Evolutionary conservation across 768 basidiomycete genomes (phyloP).

Genomic region (Trametes gibbosa): DNA sequence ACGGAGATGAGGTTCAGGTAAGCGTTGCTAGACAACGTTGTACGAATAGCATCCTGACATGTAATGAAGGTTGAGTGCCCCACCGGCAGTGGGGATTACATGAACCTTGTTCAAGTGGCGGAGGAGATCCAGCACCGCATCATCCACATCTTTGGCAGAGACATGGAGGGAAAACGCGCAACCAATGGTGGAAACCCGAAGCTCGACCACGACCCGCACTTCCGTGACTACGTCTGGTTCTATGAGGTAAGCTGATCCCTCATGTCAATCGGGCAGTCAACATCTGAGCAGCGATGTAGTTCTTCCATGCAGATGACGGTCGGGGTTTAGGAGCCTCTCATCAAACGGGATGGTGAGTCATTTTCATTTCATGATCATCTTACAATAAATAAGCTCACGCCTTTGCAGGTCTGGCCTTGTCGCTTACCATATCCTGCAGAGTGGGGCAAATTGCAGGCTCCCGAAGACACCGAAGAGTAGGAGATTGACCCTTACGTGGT

Average conservation of each 20-base stretch:
- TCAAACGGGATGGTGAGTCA: conserved; percentile 89
- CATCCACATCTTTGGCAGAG: conserved; percentile 97
- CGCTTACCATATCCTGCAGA: conserved; percentile 88
- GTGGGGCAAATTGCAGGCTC: conserved; percentile 82
- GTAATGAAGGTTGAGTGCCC: conserved; percentile 80
- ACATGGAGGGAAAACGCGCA: conserved; percentile 80
- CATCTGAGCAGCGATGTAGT: conserved; percentile 44
- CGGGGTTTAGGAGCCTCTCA: conserved; percentile 95
- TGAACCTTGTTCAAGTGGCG: conserved; percentile 91
- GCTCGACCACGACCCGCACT: conserved; percentile 90
- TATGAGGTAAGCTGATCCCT: conserved; percentile 63
- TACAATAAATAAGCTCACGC: not conserved
- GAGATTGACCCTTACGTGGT: conserved; percentile 29
- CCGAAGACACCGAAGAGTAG: conserved; percentile 92
- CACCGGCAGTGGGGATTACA: conserved; percentile 94
- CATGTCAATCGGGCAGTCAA: not conserved
- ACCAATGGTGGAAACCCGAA: conserved; percentile 88
- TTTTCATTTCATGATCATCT: not conserved
- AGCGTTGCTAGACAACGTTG: not conserved
- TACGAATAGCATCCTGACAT: not conserved
- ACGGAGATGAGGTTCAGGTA: conserved; percentile 83
- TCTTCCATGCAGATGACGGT: conserved; percentile 93
- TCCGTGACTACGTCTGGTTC: conserved; percentile 96
- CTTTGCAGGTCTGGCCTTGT: conserved; percentile 79
- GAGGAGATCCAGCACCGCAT: conserved; percentile 99